Base-by-base conservation (phyloP, 345 rosid species). In the Trapa incisa region DNA sequence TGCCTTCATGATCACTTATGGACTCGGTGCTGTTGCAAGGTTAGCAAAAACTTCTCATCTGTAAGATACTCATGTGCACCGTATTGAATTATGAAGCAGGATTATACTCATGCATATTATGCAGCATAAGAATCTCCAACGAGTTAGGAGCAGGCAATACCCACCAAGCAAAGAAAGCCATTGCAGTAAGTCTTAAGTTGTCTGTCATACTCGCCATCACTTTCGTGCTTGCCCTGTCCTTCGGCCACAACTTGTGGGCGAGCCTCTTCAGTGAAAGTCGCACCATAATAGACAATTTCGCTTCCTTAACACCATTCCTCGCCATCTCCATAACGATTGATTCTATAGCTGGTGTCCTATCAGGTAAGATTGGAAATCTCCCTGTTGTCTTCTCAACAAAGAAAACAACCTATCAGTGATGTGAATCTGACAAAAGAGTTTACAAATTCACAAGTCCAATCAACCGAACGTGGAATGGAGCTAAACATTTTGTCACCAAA, bases 11-110 rank as follows among this genome's bases (percentile, higher is more conserved):
- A 75, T 84, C 39, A 78, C 83, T n/a, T 86, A 81, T 14, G 96
- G 98, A 12, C 84, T 92, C 5, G 80, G 91, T 72, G 91, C 96
- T 58, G 87, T 89, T 37, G 89, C 86, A 65, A 89, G 97, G 97
- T 91, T 56, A 67, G 88, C 35, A 22, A 65, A 45, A 38, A 22
- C 43, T 8, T 3, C 32, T 57, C 41, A 22, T 22, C 16, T 39
- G 0, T 2, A 11, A 53, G 54, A 6, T 37, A 29, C 1, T 45
- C 6, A 13, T 22, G 29, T 22, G 29, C 29, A 22, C 29, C 29
- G 29, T 22, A 22, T 22, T 22, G 29, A 22, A 22, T 22, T 22
- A 35, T 5, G 56, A 14, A 48, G 58, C 10, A 12, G 32, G 35
- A 22, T 22, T 22, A 22, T 22, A 22, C 29, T 1, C n/a, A 1